Conservation (phyloP, 495 filamentous ascomycete genomes). For the Chaetomium fimeti region DNA sequence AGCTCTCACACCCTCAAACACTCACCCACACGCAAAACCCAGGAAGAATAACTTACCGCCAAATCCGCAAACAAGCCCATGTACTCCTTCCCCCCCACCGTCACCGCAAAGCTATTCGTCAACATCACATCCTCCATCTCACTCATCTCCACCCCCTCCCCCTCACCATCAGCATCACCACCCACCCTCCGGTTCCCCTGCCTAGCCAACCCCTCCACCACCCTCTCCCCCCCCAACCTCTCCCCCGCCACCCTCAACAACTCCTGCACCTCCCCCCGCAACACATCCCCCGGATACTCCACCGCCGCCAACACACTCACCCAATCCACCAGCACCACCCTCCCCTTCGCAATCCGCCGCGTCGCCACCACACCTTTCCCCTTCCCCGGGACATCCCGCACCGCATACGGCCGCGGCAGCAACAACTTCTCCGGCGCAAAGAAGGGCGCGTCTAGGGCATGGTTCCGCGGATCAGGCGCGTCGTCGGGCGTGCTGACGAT, state of each 20-base stretch:
- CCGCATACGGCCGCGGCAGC: slow-evolving; percentile 24
- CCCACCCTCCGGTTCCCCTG: slow-evolving; percentile 59
- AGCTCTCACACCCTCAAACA: neutral
- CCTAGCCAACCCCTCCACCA: slow-evolving; percentile 34
- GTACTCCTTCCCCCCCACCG: slow-evolving; percentile 29
- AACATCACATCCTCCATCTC: slow-evolving; percentile 69
- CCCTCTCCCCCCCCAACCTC: slow-evolving; percentile 28
- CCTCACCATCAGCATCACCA: slow-evolving; percentile 43
- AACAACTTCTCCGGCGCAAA: slow-evolving; percentile 20
- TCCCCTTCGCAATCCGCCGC: slow-evolving; percentile 32
- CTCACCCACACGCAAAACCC: neutral
- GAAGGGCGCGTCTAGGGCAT: slow-evolving; percentile 25
- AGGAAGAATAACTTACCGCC: slow-evolving; percentile 34
- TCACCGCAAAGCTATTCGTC: slow-evolving; percentile 50
- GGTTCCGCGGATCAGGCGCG: slow-evolving; percentile 28
- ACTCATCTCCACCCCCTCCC: neutral
- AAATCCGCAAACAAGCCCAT: slow-evolving; percentile 36
- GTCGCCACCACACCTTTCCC: slow-evolving; percentile 37
- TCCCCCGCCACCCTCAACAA: slow-evolving; percentile 30
- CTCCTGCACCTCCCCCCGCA: slow-evolving; percentile 29
- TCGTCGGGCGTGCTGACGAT: slow-evolving; percentile 38
- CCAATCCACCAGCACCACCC: slow-evolving; percentile 33
- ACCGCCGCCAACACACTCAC: slow-evolving; percentile 29
- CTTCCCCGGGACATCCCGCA: slow-evolving; percentile 33
- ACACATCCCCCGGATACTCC: slow-evolving; percentile 33